Evolutionary conservation across 1,284 basidiomycete species (phyloP), one percentile per base, ranked within the genome.

Genomic region (Moesziomyces sp.): DNA sequence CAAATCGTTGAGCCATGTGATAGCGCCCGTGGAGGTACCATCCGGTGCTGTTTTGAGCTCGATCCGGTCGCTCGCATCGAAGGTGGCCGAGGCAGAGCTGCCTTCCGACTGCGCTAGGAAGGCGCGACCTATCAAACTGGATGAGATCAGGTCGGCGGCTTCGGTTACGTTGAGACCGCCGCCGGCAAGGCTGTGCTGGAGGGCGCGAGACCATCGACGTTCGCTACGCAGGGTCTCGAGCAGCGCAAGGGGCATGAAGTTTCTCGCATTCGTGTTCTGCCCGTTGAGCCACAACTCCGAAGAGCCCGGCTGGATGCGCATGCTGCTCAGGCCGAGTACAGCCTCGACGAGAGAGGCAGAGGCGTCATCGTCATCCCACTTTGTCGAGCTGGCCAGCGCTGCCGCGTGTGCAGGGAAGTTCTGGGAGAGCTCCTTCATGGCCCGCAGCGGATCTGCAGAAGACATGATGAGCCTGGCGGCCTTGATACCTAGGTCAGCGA

Each of bases 1-100:
- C 24, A 98, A 85, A 84, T 98, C 91, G 84, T 98, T 98, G 89
- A 91, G 91, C 89, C 92, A 98, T 0, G 90, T 82, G 52, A 97
- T 88, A 16, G 86, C 88, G 0, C 91, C 92, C 1, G 44, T 35
- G 7, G 28, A 21, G 16, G 42, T 35, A 3, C 46, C 58, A n/a
- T 61, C 55, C 1, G 54, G 46, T 0, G 21, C 52, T 13, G 38
- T 24, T 11, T 52, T 68, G 30, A 34, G 51, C 49, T 72, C 81
- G 47, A 74, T 69, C 16, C 76, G 71, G 42, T 84, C 82, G 49
- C 80, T 82, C 10, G 81, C 80, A 46, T 84, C 82, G 42, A 78
- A 82, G 30, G 73, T 68, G n/a, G 63, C 50, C 6, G 55, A 16
- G 79, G 92, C 89, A 5, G 59, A 40, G 14, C 35, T 45, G 18